These are phyloP conservation scores for Skeletonema menzelii DNA, from an alignment of 108 stramenopile genomes.

Conservation along the genomic window DNA sequence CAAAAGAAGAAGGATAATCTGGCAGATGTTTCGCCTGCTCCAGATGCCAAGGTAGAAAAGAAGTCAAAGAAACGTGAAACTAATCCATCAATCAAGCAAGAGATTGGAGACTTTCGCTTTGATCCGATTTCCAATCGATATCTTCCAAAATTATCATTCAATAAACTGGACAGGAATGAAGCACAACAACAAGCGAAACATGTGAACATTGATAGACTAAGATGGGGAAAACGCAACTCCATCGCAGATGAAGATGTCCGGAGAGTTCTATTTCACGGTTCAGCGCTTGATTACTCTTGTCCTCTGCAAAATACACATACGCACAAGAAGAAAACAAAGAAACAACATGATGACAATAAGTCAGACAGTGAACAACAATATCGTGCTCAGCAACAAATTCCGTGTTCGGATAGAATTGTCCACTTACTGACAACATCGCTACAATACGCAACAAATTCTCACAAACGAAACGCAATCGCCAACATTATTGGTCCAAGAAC, in stretches of 20 bases:
- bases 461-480: not conserved
- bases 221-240: not conserved
- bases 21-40: not conserved
- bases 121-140: slow-evolving; percentile 34
- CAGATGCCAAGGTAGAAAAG: not conserved
- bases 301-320: no score
- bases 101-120: slow-evolving; percentile 18
- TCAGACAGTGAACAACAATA: not conserved
- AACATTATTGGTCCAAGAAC: not conserved
- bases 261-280: not conserved
- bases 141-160: slow-evolving; percentile 31
- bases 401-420: not conserved
- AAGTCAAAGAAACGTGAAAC: not conserved
- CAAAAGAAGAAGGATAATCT: not conserved
- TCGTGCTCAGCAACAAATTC: not conserved
- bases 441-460: not conserved
- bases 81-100: not conserved
- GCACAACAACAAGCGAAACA: not conserved
- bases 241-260: not conserved
- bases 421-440: not conserved
- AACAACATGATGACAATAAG: not conserved
- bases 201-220: not conserved
- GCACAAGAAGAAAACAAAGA: no score
- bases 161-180: not conserved
- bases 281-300: not conserved